Evolutionary conservation across 2,329 filamentous ascomycete species (phyloP).

Genomic region (Scedosporium dehoogii): DNA sequence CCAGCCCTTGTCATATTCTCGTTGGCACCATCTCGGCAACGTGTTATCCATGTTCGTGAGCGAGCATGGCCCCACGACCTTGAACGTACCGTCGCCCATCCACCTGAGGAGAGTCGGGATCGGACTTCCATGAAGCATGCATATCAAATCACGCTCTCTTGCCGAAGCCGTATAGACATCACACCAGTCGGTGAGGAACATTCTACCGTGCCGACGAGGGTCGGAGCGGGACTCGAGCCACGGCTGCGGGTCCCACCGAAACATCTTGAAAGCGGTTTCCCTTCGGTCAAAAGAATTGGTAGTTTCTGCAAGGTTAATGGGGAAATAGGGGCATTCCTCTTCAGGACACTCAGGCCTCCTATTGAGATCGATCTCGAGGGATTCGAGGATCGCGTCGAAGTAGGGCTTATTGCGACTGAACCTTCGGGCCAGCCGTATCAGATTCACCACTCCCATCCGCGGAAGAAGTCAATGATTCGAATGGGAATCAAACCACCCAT

Average conservation of each 20-base stretch:
- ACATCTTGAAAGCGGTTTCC: neutral
- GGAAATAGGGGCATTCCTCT: neutral
- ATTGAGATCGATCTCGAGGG: neutral
- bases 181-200: neutral
- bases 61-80: neutral
- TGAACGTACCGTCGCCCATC: neutral
- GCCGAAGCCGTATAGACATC: neutral
- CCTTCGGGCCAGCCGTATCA: neutral
- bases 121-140: neutral
- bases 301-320: neutral
- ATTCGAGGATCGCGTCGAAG: neutral
- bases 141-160: neutral
- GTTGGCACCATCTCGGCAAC: neutral
- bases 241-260: neutral
- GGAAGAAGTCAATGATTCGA: neutral
- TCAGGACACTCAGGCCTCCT: neutral
- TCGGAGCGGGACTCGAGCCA: neutral
- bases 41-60: neutral
- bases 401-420: neutral
- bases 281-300: constrained; percentile 17
- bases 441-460: neutral
- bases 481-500: neutral
- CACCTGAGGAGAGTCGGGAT: neutral
- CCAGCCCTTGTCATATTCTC: neutral
- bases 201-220: neutral